Base-by-base conservation (phyloP, 805 yeast genomes). In the Jamesozyma hellenica region DNA sequence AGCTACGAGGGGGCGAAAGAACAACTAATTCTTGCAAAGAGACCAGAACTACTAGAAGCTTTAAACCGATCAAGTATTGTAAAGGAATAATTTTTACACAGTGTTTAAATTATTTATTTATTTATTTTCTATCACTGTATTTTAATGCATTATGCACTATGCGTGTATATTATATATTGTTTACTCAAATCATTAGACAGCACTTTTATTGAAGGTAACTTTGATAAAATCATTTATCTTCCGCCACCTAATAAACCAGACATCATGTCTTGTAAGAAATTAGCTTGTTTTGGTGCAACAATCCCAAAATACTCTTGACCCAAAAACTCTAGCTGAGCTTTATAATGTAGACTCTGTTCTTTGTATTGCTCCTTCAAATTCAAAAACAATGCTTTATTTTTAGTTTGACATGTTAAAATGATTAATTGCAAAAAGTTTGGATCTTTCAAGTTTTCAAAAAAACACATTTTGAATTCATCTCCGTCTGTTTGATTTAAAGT, bases 221-320 rank as follows among this genome's bases (percentile, higher is more conserved):
- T n/a, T n/a, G n/a, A n/a, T n/a, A n/a, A n/a, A n/a, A n/a, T n/a
- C n/a, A n/a, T 4, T 16, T 27, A 27, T 27, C 18, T 33, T 25
- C 33, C 27, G 10, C 41, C 41, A 15, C 74, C 73, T 35, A 79
- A 57, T 31, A 81, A 60, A 21, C 82, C 78, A 16, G 82, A 74
- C 94, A 92, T 84, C 69, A 90, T 66, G 49, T 77, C 79, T 58
- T 76, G 82, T 47, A 82, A 58, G 51, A 79, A 59, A 52, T 80
- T 79, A 2, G 62, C 62, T 45, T 71, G 77, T 39, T 68, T 70
- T 37, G 66, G 74, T 13, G 75, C 68, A 47, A 52, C 55, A 43
- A 84, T 73, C 11, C 72, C 75, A 51, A 81, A 84, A 56, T 74
- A 79, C 21, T 71, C 58, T 45, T 70, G 67, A 28, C 87, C 94